These are phyloP conservation scores for Blumeria hordei DNA, from an alignment of 2,329 filamentous ascomycete genomes.

Conservation along the genomic window DNA sequence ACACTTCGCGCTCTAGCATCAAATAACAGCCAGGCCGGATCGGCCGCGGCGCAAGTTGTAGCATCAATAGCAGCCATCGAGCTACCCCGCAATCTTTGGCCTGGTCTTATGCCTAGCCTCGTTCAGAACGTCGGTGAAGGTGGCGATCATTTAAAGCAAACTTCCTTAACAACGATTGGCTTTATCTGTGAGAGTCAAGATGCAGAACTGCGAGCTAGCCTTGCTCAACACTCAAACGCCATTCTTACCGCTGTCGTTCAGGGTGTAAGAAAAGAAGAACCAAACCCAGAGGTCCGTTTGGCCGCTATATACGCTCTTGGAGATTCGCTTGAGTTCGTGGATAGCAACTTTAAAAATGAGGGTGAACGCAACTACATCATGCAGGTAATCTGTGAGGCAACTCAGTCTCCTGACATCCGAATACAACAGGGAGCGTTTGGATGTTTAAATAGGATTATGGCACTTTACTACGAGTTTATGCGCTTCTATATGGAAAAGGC, in stretches of 20 bases:
- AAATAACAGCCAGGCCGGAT: constrained; percentile 57
- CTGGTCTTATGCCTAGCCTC: constrained; percentile 65
- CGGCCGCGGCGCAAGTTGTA: constrained; percentile 82
- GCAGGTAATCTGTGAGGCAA: constrained; percentile 98
- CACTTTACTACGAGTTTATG: constrained; percentile 98
- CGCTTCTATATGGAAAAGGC: constrained; percentile 99
- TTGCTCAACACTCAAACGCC: constrained; percentile 79
- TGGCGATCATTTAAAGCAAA: constrained; percentile 71
- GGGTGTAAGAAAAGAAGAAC: constrained; percentile 87
- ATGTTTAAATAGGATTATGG: constrained; percentile 97
- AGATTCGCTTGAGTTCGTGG: constrained; percentile 91
- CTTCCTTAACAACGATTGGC: constrained; percentile 85
- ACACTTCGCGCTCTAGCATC: constrained; percentile 74
- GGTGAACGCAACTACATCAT: constrained; percentile 99
- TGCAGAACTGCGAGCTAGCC: constrained; percentile 53
- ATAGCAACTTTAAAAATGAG: constrained; percentile 97
- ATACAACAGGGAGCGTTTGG: constrained; percentile 94
- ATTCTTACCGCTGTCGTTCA: constrained; percentile 96
- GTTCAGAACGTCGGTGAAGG: constrained; percentile 86
- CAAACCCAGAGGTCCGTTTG: constrained; percentile 70
- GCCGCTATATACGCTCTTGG: constrained; percentile 85
- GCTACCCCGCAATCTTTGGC: constrained; percentile 80
- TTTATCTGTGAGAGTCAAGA: constrained; percentile 97
- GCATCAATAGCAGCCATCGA: constrained; percentile 88
- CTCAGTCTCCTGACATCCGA: constrained; percentile 69